Percentiles rank a stretch among this genome's conserved stretches.
Conservation (phyloP, 768 basidiomycete genomes). For the Daedalea quercina region DNA sequence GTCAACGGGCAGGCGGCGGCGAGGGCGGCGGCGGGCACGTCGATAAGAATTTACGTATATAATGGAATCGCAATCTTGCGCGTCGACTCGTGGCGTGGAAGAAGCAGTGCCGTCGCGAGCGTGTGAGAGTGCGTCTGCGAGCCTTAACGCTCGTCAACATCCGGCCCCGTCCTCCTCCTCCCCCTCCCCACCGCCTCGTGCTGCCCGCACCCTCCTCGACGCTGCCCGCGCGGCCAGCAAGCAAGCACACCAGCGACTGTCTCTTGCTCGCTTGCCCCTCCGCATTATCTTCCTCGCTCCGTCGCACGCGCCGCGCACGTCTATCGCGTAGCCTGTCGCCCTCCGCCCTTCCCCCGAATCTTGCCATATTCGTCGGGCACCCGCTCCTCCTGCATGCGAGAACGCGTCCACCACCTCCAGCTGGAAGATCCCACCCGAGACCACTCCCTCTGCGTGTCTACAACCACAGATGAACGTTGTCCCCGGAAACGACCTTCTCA, state of each 20-base stretch:
- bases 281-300: constrained; percentile 7
- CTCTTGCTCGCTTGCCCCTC: constrained; percentile 4
- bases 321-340: constrained; percentile 6
- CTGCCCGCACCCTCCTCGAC: constrained; percentile 16
- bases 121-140: constrained; percentile 13
- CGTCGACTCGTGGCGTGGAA: constrained; percentile 13
- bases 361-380: not conserved
- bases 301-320: constrained; percentile 1
- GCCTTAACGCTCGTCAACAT: constrained; percentile 14
- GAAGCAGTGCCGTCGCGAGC: constrained; percentile 15
- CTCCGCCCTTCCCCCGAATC: not conserved
- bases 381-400: constrained; percentile 15
- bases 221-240: constrained; percentile 2
- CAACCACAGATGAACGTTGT: constrained; percentile 42
- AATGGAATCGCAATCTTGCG: not conserved
- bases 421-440: not conserved
- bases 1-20: not conserved
- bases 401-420: constrained; percentile 11
- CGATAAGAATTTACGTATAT: constrained; percentile 4
- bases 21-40: not conserved
- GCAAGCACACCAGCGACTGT: not conserved
- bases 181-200: constrained; percentile 1
- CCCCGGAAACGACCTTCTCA: constrained; percentile 35
- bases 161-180: constrained; percentile 7
- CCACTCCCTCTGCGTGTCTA: not conserved